Base-by-base conservation (phyloP, 2,329 filamentous ascomycete genomes). In the Geosmithia morbida region DNA sequence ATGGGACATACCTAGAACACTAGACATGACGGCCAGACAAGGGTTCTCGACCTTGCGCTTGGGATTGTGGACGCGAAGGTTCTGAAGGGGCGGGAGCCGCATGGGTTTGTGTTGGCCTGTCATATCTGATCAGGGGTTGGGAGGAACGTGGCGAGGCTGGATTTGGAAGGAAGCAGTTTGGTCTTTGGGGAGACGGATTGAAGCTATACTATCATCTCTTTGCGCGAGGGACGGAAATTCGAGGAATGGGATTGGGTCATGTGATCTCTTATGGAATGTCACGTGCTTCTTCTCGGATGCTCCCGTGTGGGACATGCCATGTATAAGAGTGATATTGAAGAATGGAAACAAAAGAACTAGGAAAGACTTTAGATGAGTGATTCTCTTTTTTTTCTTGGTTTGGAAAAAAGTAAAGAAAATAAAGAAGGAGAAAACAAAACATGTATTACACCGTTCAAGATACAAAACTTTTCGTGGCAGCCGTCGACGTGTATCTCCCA, bases 11-110 rank as follows among this genome's bases (percentile, higher is more conserved):
- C 74, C 67, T 37, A 79, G 67, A 17, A 80, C 74, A 16, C 69
- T 70, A 19, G 71, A 70, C 76, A 79, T 79, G 61, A 76, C 65
- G 44, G 62, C 59, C 45, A 77, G 59, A 57, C 76, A 80, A 6
- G 74, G 73, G 54, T 74, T 74, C 51, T 69, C 63, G 46, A 65
- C 59, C 53, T 64, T 56, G 50, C 65, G 66, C 61, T 74, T 75
- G 18, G 74, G 69, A 50, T 72, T 64, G 56, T 70, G 68, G 51
- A 79, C 73, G 51, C 74, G 74, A 47, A 79, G 67, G 37, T 59
- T 59, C 57, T 71, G 69, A 50, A 81, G 62, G 2, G 77, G 77
- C 50, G 76, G 74, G 2, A 83, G 68, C 43, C 74, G 74, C 44
- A 77, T 75, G 26, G 74, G 68, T 53, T 70, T 75, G 51, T 68